These are phyloP conservation scores for Cladophialophora yegresii DNA, from an alignment of 2,329 filamentous ascomycete genomes.

Conservation along the genomic window DNA sequence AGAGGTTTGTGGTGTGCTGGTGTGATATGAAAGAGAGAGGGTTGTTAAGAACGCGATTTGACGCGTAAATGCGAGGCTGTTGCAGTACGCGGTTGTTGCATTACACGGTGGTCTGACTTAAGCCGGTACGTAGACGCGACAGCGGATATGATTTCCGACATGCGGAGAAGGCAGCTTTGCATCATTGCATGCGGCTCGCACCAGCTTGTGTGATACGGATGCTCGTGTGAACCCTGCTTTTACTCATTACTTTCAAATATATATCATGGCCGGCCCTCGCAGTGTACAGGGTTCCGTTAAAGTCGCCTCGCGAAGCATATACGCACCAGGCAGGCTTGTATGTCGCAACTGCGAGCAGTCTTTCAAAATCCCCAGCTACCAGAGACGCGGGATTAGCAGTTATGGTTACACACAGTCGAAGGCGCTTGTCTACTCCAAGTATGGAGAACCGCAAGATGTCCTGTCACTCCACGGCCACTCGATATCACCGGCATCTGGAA, in stretches of 20 bases:
- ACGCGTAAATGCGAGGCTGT: no score
- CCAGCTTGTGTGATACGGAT: not conserved
- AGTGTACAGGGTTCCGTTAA: constrained; percentile 9
- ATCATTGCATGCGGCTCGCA: not conserved
- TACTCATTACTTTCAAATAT: not conserved
- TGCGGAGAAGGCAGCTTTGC: constrained; percentile 1
- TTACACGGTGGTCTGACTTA: no score
- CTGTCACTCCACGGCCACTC: constrained; percentile 53
- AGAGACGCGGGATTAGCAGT: constrained; percentile 46
- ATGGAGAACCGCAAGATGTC: constrained; percentile 54
- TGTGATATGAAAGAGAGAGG: no score
- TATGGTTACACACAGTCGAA: constrained; percentile 56
- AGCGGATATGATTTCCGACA: not conserved
- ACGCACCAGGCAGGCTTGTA: constrained; percentile 10
- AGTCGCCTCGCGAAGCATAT: constrained; percentile 8
- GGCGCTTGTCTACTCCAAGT: constrained; percentile 51
- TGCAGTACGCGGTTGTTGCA: no score
- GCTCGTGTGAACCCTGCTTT: not conserved
- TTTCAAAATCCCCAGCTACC: not conserved
- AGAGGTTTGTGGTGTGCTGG: no score
- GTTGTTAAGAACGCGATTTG: no score
- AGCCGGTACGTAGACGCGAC: not conserved
- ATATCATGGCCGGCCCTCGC: constrained; percentile 10
- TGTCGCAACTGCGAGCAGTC: constrained; percentile 12
- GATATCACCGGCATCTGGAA: constrained; percentile 56